Evolutionary conservation across 257 asterid species (phyloP).

Genomic region (Solanum medicagineum): DNA sequence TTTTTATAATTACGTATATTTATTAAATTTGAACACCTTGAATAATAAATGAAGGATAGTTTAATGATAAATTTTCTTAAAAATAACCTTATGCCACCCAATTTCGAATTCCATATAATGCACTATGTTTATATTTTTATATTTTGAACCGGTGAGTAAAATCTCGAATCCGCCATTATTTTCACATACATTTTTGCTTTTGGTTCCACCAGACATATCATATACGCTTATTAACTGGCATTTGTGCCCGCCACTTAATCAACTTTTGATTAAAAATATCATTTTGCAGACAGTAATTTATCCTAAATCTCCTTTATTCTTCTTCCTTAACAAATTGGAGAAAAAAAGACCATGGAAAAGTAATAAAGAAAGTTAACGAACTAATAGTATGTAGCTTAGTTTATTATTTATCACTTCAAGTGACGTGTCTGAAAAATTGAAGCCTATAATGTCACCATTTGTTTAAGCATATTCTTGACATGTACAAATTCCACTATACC

Average conservation of each 20-base stretch:
- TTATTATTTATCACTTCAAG: neutral
- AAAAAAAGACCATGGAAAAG: too few species aligned
- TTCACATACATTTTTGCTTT: neutral
- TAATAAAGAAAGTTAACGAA: neutral
- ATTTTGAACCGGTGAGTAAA: too few species aligned
- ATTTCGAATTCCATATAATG: too few species aligned
- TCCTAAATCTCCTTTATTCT: neutral
- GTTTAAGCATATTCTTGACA: neutral
- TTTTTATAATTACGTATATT: too few species aligned
- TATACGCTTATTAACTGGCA: neutral
- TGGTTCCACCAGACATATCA: neutral
- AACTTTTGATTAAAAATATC: neutral
- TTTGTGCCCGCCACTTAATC: neutral
- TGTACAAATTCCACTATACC: neutral
- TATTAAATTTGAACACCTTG: too few species aligned
- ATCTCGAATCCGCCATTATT: rapidly evolving
- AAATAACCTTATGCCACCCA: too few species aligned
- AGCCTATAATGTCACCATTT: neutral
- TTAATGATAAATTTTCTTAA: too few species aligned
- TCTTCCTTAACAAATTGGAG: neutral
- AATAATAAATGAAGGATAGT: too few species aligned
- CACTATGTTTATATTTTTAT: too few species aligned
- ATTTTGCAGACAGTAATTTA: neutral
- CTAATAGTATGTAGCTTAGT: neutral
- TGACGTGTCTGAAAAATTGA: neutral